Evolutionary conservation across 1,284 basidiomycete species (phyloP).

Genomic region (Ceraceosorus guamensis): DNA sequence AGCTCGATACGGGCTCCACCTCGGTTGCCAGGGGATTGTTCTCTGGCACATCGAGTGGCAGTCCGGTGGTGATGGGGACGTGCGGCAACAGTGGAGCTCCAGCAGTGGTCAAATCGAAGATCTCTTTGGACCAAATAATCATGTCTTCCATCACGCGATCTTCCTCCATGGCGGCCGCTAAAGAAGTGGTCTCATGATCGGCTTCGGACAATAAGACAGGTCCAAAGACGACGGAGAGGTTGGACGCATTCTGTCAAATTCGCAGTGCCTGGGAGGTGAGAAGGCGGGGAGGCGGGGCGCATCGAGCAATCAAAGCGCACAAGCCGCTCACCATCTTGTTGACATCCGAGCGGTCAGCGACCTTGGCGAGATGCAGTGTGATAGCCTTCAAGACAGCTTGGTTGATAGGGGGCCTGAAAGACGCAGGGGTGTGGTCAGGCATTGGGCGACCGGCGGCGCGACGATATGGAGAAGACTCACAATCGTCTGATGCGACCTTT

Average conservation of each 20-base stretch:
- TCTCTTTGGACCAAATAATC: constrained; percentile 32
- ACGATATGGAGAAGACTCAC: constrained; percentile 2
- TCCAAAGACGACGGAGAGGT: constrained; percentile 46
- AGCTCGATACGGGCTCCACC: not conserved
- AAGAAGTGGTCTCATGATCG: constrained; percentile 32
- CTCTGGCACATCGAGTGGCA: not conserved
- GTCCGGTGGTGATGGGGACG: not conserved
- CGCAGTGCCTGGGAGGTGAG: not conserved
- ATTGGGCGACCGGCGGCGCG: not conserved
- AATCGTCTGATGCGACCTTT: constrained; percentile 42
- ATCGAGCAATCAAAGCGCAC: no score
- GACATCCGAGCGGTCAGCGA: constrained; percentile 62
- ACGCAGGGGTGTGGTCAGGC: not conserved
- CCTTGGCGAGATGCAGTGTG: constrained; percentile 77
- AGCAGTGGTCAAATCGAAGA: constrained; percentile 33
- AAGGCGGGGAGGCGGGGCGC: not conserved
- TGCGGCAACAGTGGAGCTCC: constrained; percentile 23
- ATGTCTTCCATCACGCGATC: constrained; percentile 42
- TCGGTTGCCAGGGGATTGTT: not conserved
- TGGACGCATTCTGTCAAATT: constrained; percentile 57
- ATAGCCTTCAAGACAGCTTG: constrained; percentile 78
- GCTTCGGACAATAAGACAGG: constrained; percentile 41
- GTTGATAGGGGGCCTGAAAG: constrained; percentile 63
- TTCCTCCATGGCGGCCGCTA: constrained; percentile 43
- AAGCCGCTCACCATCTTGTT: constrained; percentile 69